Base-by-base conservation (phyloP, 768 basidiomycete genomes). In the Macrocybe gigantea region DNA sequence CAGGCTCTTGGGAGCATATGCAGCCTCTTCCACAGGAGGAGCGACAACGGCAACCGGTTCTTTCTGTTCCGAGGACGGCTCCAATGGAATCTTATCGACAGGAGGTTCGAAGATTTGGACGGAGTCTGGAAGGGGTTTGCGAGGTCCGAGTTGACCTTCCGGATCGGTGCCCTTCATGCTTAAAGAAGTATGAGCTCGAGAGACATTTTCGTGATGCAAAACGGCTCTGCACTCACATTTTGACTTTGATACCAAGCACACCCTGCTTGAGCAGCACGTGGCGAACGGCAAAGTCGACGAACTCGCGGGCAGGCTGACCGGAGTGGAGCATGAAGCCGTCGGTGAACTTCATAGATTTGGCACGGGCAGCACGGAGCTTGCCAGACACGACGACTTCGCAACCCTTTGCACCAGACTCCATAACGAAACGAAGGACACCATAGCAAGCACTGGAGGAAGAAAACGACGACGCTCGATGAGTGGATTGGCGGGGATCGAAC, bases 331-430 rank as follows among this genome's bases (percentile, higher is more conserved):
- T 93, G 86, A 97, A 97, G 47, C 96, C 96, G 63, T 99, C 96
- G 64, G 94, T 97, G 77, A 99, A 98, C 73, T 99, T 99, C 96
- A 99, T 99, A 13, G 93, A 90, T 75, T 99, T 99, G 63, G 96
- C 96, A 80, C 95, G 93, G 56, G 96, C 96, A 56, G 95, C 96
- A 66, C 96, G 93, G 64, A 99, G 92, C 73, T 99, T 99, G 66
- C 96, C 96, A 54, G 95, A 98, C 55, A 99, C 94, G 64, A 98
- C 92, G 54, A 99, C 96, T 72, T 99, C 96, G 65, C 94, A 97
- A 69, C 96, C 96, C 76, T 99, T 99, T 57, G 96, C 96, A 59
- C 91, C 91, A 50, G 95, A 97, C 75, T 99, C 96, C 96, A 99
- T 99, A 60, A 99, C 93, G 77, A 97, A 99, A 64, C 96, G 93